Evolutionary conservation across 495 filamentous ascomycete species (phyloP), one percentile per base, ranked within the genome.

Genomic region (Trichoderma reesei): DNA sequence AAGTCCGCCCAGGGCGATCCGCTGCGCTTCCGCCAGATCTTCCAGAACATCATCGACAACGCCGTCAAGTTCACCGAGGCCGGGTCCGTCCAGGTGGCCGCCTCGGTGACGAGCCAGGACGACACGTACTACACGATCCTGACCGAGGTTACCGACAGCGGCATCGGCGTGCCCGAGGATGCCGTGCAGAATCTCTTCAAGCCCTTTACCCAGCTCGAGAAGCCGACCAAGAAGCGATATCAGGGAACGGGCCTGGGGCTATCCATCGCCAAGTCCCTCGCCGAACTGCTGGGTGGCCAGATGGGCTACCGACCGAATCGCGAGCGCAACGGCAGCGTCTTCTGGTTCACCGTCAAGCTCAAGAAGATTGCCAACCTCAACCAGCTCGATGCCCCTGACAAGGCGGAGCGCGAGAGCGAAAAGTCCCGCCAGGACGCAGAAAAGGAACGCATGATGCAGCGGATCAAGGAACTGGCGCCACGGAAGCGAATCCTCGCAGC

Each of bases 221-320:
- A 87, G 8, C 83, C 88, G 1, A 78, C 90, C 31, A 90, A 85
- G 66, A 91, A 90, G 67, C 88, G 86, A 54, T 90, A 86, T 71
- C 88, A 88, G 62, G 90, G 90, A 7, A 93, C 90, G 16, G 90
- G 90, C 9, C 75, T 94, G 1, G 90, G 90, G 14, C 69, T 94
- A 18, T 89, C 86, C 59, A 94, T 94, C 61, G 90, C 88, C 67
- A 84, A 86, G 42, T 88, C 90, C 61, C 79, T 94, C 3, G 82
- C 86, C 36, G 83, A 78, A 46, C 69, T 93, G 63, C 91, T 92
- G 87, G 81, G 82, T 48, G 90, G 90, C 6, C 75, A 78, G 4
- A 87, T 94, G 56, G 72, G 77, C 1, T 80, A 84, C 64, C 75
- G 75, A 3, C 75, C 82, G 0, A 87, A 87, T 63, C 77, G 78